Evolutionary conservation across 805 yeast species (phyloP), one percentile per base, ranked within the genome.

Genomic region (Zygotorulaspora sp.): DNA sequence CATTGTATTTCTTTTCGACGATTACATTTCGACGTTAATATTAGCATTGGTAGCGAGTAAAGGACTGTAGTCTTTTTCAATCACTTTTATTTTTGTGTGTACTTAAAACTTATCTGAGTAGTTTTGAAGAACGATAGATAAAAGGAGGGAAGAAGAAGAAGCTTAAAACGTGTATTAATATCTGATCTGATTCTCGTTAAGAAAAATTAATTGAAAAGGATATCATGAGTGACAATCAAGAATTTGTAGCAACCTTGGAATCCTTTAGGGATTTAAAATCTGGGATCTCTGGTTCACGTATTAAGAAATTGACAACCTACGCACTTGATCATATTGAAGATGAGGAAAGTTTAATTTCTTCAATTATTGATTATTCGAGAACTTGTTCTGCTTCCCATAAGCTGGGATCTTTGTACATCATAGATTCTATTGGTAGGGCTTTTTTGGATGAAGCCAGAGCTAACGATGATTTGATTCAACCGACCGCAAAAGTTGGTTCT

Each of bases 201-300:
- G 14, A 30, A 29, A 19, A 20, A 26, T 15, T 23, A 12, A 32
- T 11, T 22, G 21, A 28, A 17, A 13, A 16, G 13, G 27, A 8
- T 18, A 30, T 17, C 12, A 38, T 38, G 42, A 38, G 35, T 22
- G 47, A 49, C 26, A 53, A 58, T 45, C 60, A 60, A 47, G 58
- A 56, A 37, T 67, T 68, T 48, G 65, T 64, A 60, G 63, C 57
- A 38, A 60, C 67, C 46, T 55, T 70, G 52, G 65, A 63, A 45
- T 68, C 70, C 39, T 64, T 69, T 36, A 66, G 58, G 46, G 69
- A 74, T 5, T 65, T 83, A 52, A 82, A 80, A 63, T 77, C 96
- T 11, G 97, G 98, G 44, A 92, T 90, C 36, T 88, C 97, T 19
- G 97, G 97, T 30, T 79, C 95, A 39, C 87, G 96, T 67, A 92